A percentile compares a stretch with the other conserved stretches of the same genome.
These are phyloP conservation scores for Hygrophoropsis aurantiaca DNA, from an alignment of 768 basidiomycete genomes.

Conservation along the genomic window DNA sequence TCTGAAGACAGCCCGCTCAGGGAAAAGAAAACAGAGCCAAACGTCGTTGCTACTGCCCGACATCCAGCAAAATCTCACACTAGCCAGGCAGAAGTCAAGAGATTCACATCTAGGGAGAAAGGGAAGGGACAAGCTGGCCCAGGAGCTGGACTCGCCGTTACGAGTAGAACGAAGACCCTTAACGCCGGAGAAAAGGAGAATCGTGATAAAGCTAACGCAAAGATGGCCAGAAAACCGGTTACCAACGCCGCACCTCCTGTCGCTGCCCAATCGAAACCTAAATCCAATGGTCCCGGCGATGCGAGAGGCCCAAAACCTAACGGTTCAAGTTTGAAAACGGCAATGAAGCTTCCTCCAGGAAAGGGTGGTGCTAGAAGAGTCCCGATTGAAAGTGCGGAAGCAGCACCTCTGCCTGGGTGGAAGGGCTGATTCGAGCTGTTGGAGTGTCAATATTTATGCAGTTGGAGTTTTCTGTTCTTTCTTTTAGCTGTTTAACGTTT, in stretches of 20 bases:
- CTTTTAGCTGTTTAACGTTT: too few relatives aligned
- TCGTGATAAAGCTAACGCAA: conserved; percentile 33
- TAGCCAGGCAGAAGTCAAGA: conserved; percentile 31
- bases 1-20: conserved; percentile 50
- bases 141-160: conserved; percentile 3
- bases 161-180: conserved; percentile 29
- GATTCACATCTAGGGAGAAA: conserved; percentile 38
- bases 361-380: conserved; percentile 63
- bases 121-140: conserved; percentile 34
- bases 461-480: too few relatives aligned
- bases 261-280: conserved; percentile 19
- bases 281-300: conserved; percentile 3
- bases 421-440: conserved; percentile 35
- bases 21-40: conserved; percentile 46
- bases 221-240: conserved; percentile 29
- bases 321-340: conserved; percentile 5
- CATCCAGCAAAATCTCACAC: conserved; percentile 8
- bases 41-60: conserved; percentile 16
- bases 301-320: conserved; percentile 10
- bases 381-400: conserved; percentile 65
- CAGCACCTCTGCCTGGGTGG: conserved; percentile 51
- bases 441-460: not conserved
- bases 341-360: conserved; percentile 33
- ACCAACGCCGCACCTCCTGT: conserved; percentile 18
- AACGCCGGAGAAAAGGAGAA: conserved; percentile 35